Conservation (phyloP, 768 basidiomycete species). For the Holtermannia corniformis region DNA sequence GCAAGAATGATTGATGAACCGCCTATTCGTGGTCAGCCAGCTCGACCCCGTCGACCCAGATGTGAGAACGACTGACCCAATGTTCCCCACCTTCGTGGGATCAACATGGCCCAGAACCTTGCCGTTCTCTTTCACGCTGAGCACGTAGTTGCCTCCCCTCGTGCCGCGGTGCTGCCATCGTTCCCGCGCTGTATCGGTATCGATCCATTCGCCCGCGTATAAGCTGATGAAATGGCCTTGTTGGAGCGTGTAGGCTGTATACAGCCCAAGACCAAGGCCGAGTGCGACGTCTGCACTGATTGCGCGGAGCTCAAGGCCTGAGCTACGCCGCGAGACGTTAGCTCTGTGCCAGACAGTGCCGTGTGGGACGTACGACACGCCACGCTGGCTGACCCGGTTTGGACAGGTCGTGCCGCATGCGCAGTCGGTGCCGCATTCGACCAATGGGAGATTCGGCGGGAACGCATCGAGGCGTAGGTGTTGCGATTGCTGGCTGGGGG, state of each 20-base stretch:
- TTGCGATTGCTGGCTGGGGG: neutral
- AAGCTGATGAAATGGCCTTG: conserved; percentile 35
- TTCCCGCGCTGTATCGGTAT: conserved; percentile 18
- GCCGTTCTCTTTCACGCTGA: conserved; percentile 26
- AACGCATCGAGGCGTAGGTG: conserved; percentile 28
- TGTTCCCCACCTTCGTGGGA: conserved; percentile 32
- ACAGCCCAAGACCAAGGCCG: conserved; percentile 29
- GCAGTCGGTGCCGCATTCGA: conserved; percentile 36
- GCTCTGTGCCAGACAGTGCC: neutral
- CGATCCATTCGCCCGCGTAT: conserved; percentile 40
- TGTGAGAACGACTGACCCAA: conserved; percentile 10
- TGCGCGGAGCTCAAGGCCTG: conserved; percentile 4
- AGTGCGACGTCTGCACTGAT: neutral
- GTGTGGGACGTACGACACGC: conserved; percentile 20
- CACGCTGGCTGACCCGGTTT: conserved; percentile 29
- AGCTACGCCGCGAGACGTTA: conserved; percentile 3
- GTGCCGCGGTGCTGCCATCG: conserved; percentile 12
- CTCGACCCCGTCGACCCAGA: neutral
- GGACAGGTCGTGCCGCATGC: conserved; percentile 22
- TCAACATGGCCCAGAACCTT: conserved; percentile 29
- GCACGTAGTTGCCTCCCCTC: conserved; percentile 33
- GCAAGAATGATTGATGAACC: conserved; percentile 41
- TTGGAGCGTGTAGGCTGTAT: conserved; percentile 6
- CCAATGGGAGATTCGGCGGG: conserved; percentile 33
- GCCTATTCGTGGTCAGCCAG: too few relatives aligned